Base-by-base conservation (phyloP, 345 rosid species). In the Pugionium cornutum region DNA sequence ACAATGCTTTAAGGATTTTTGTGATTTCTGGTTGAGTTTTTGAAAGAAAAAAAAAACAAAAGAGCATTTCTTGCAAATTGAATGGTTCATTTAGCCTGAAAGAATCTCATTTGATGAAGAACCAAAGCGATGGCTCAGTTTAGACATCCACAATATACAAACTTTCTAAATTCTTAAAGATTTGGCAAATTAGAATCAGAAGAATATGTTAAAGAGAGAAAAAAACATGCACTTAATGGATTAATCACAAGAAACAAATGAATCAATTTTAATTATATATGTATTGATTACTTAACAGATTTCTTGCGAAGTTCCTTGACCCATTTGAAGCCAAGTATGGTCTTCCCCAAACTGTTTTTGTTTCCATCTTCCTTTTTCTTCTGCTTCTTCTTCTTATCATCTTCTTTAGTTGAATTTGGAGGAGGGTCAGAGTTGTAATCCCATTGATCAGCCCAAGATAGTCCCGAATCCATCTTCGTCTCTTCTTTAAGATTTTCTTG, bases 381-480 rank as follows among this genome's bases (percentile, higher is more conserved):
- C n/a, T 70, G 62, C 18, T 70, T 70, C 51, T 59, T 44, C 30
- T 45, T 47, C 49, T 62, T 70, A 4, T 62, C 63, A 2, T 62
- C 75, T 64, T 70, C 69, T 9, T 47, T 70, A 62, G 18, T 30
- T 42, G 67, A 42, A 60, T 60, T 51, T 7, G 63, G 69, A 54
- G 75, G 75, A 46, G 64, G 75, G 1, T 70, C 75, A 37, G 75
- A 62, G 68, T 70, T 70, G 56, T 70, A 70, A 25, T 70, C 68
- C 75, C 75, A 53, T 70, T 70, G 68, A 70, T 62, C 75, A 54
- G 75, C 75, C 75, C 75, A 70, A 6, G 75, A 62, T 37, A 70
- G 64, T 62, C 75, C 75, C 0, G 69, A 46, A 37, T 70, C 75
- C 75, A 70, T 70, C 36, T 53, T 26, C 7, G 4, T 50, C 62